A percentile compares a stretch with the other conserved stretches of the same genome.
Conservation (phyloP, 768 basidiomycete species). For the Peribolospora baueri region DNA sequence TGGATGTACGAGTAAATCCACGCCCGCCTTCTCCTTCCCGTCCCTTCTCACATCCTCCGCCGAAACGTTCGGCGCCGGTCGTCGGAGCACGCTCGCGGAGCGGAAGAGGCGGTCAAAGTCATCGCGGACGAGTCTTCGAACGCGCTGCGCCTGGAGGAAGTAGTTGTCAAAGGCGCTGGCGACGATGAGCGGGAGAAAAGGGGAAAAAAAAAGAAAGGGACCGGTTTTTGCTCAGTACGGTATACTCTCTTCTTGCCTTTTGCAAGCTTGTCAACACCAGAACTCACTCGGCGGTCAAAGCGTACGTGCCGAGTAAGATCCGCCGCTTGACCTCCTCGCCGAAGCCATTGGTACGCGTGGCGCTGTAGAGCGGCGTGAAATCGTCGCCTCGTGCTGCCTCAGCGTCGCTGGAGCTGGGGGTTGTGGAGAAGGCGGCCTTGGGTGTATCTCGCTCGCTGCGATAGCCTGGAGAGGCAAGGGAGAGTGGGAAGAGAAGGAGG, state of each 20-base stretch:
- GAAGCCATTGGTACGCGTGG: constrained; percentile 44
- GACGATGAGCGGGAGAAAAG: background rate
- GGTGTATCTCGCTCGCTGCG: background rate
- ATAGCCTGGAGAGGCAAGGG: background rate
- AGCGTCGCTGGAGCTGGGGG: background rate
- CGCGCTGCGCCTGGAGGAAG: constrained; percentile 70
- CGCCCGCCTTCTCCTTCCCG: constrained; percentile 17
- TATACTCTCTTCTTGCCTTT: background rate
- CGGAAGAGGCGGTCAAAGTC: constrained; percentile 55
- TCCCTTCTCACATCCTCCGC: background rate
- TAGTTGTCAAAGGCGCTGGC: constrained; percentile 92
- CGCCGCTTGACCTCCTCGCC: constrained; percentile 67
- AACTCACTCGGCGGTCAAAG: constrained; percentile 67
- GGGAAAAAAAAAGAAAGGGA: background rate
- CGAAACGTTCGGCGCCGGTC: background rate
- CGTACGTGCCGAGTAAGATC: constrained; percentile 70
- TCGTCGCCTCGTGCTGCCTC: background rate
- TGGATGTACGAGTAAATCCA: constrained; percentile 68
- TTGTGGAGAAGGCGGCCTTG: background rate
- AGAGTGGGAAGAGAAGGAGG: background rate
- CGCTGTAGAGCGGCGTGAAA: constrained; percentile 29
- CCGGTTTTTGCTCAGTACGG: background rate
- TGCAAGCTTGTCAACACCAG: background rate
- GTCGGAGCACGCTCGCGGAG: constrained; percentile 27
- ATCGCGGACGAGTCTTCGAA: constrained; percentile 41